A percentile compares a stretch with the other conserved stretches of the same genome.
Evolutionary conservation across 352 stramenopile genomes (phyloP).

Genomic region (Phytopythium boreale): DNA sequence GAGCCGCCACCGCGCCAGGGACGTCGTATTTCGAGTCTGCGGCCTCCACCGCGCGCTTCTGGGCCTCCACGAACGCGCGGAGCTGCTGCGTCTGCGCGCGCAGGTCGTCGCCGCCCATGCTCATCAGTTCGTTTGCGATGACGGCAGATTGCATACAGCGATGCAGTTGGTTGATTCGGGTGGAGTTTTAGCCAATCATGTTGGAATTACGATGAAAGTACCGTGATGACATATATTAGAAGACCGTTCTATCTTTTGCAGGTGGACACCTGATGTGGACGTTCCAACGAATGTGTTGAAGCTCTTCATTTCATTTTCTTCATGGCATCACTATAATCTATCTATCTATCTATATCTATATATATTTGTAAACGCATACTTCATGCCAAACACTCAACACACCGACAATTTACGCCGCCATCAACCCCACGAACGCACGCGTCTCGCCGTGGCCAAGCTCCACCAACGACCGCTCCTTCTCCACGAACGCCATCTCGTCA

Average conservation of each 20-base stretch:
- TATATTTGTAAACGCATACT: too few species aligned
- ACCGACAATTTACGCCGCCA: neutral
- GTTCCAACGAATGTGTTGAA: too few species aligned
- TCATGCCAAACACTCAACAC: neutral
- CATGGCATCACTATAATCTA: neutral
- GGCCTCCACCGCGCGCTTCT: conserved; percentile 39
- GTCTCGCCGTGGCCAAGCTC: conserved; percentile 4
- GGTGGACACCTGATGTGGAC: too few species aligned
- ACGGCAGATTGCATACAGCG: too few species aligned
- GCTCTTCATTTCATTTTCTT: neutral
- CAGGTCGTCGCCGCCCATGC: neutral
- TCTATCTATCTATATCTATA: too few species aligned
- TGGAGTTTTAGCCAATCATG: too few species aligned
- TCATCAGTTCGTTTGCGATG: neutral
- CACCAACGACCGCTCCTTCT: conserved; percentile 5
- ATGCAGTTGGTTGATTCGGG: neutral
- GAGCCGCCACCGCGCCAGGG: conserved; percentile 14
- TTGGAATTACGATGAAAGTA: too few species aligned
- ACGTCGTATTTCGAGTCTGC: conserved; percentile 55
- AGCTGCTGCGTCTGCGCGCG: conserved; percentile 31
- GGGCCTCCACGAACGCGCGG: conserved; percentile 43
- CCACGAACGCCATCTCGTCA: conserved; percentile 8
- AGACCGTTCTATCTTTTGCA: too few species aligned
- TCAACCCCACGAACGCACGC: neutral
- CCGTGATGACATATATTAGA: too few species aligned